Base-by-base conservation (phyloP, 2,329 filamentous ascomycete species). In the Alternaria infectoria region DNA sequence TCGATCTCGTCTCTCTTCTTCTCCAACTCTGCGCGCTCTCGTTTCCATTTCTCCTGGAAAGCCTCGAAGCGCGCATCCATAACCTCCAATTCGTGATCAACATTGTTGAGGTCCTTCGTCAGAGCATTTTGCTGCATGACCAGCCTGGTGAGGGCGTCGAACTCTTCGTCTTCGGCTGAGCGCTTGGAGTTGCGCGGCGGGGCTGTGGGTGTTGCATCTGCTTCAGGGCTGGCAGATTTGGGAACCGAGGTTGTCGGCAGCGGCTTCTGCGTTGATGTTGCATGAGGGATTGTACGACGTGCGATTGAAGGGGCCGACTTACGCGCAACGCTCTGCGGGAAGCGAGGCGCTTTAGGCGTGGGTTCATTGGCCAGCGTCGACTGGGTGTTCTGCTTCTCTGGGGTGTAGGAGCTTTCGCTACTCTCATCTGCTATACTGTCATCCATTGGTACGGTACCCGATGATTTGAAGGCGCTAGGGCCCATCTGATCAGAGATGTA, bases 401-500 rank as follows among this genome's bases (percentile, higher is more conserved):
- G 49, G 17, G 36, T n/a, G 21, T 54, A 59, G 30, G 49, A 47
- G 47, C 32, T 54, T 21, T 54, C 55, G 13, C 56, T 59, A 25
- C 23, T 15, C 21, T 51, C 54, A 13, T 45, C 26, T 12, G 28
- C 26, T 30, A 26, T 52, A 25, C 25, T 17, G 17, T 36, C 54
- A 12, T 36, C 19, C 5, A 21, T 28, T 30, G 36, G 15, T 12
- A n/a, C 25, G 36, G 19, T 30, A 6, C 30, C 28, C 3, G 36
- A 46, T 5, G 58, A 50, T 15, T 61, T 61, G 13, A 54, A 59
- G 21, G 66, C 58, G 4, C 56, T 59, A 15, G 54, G 21, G 3
- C 67, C 67, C 62, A 67, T 65, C 10, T 56, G 50, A 3, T 52
- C 23, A 12, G 67, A 59, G 58, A 62, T 49, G 30, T 62, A 59